A percentile compares a stretch with the other conserved stretches of the same genome.
Evolutionary conservation across 2,329 filamentous ascomycete species (phyloP).

Genomic region (Leptographium procerum): DNA sequence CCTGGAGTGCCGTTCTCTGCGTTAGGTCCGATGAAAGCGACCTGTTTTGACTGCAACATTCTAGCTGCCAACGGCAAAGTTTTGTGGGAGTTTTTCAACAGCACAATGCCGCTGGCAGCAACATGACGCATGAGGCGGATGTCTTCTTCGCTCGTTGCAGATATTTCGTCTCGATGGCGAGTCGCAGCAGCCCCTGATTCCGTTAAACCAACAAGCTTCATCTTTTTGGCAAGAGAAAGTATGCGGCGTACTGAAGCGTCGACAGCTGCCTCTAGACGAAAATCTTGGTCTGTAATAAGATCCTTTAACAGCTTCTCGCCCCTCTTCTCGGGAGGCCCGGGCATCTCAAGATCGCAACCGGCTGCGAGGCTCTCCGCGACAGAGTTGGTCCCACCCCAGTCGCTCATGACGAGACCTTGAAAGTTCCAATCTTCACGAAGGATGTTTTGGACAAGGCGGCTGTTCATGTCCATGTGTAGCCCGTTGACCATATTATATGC

Average conservation of each 20-base stretch:
- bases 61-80: background rate
- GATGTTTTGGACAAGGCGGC: background rate
- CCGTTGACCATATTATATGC: constrained; percentile 43
- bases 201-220: background rate
- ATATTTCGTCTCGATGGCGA: background rate
- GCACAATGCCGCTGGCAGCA: background rate
- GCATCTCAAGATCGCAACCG: constrained; percentile 18
- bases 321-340: constrained; percentile 12
- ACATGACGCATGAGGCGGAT: background rate
- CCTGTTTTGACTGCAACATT: constrained; percentile 22
- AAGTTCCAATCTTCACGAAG: constrained; percentile 6
- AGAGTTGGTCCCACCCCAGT: constrained; percentile 16
- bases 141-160: background rate
- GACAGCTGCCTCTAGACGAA: background rate
- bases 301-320: background rate
- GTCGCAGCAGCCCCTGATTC: background rate
- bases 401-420: constrained; percentile 10
- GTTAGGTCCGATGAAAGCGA: constrained; percentile 37
- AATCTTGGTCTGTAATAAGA: background rate
- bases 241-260: background rate
- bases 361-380: constrained; percentile 13
- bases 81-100: background rate
- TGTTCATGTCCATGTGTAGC: constrained; percentile 6
- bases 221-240: background rate
- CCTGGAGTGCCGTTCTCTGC: constrained; percentile 24